phyloP scores from a whole-genome alignment of 345 rosid genomes.

The Murraya koenigii region DNA sequence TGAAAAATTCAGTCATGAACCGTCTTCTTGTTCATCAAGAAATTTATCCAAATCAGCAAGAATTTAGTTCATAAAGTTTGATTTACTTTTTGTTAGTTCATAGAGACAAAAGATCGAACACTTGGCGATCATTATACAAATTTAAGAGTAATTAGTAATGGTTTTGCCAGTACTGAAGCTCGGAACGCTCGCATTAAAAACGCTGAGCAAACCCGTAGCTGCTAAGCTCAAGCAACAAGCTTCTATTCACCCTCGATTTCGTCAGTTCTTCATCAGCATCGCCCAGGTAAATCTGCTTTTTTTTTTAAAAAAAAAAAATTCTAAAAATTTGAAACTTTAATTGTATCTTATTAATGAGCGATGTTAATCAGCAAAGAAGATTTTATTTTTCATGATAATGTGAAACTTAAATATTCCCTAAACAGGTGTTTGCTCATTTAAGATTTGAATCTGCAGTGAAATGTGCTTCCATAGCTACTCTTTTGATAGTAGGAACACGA shows the following conservation, averaged over 20 bases:
- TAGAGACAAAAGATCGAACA: conserved; percentile 10
- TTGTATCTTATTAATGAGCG: neutral
- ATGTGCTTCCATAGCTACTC: neutral
- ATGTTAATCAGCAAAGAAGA: neutral
- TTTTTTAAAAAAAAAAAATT: too few species aligned
- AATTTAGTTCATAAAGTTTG: neutral
- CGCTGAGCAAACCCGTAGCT: conserved; percentile 77
- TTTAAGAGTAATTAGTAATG: conserved; percentile 29
- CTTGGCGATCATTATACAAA: neutral
- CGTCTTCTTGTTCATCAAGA: conserved; percentile 3
- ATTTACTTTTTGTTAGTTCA: neutral
- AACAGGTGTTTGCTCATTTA: neutral
- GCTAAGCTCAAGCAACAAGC: conserved; percentile 76
- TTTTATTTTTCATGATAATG: neutral
- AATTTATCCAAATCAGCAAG: neutral
- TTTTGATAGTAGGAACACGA: neutral
- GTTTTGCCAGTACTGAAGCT: conserved; percentile 70
- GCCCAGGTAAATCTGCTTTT: conserved; percentile 60
- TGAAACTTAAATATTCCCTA: neutral
- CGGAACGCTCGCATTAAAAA: conserved; percentile 65
- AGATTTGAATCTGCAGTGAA: neutral
- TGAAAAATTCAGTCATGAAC: neutral
- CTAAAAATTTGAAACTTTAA: neutral
- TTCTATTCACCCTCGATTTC: conserved; percentile 71
- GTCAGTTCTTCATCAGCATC: conserved; percentile 55